phyloP scores from a whole-genome alignment of 108 stramenopile species.

The Nannochloropsis granulata region DNA sequence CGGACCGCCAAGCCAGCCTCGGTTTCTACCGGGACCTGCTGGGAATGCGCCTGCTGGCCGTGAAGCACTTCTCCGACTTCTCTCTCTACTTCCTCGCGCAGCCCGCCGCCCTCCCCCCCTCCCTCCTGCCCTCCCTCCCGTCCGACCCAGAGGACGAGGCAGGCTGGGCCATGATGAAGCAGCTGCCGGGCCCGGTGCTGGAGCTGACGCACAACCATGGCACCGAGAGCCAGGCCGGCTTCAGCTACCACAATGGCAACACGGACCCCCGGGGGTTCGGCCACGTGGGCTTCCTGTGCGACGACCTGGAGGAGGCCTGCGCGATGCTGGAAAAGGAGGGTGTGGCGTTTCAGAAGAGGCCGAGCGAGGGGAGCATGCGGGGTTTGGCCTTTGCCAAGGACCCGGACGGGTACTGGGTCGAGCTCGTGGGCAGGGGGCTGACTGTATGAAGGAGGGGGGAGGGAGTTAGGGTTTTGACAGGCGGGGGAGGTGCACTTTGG shows the following conservation, averaged over 20 bases:
- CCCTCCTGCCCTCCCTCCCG: background rate
- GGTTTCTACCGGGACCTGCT: constrained; percentile 62
- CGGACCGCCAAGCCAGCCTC: constrained; percentile 67
- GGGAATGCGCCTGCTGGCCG: constrained; percentile 55
- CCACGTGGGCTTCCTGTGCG: constrained; percentile 53
- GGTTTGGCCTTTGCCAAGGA: constrained; percentile 56
- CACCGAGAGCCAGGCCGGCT: constrained; percentile 46
- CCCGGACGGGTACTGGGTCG: constrained; percentile 72
- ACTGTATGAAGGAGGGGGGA: background rate
- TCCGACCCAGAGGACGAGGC: constrained; percentile 34
- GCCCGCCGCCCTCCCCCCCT: background rate
- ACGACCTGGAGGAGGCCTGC: constrained; percentile 68
- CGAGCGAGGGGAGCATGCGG: constrained; percentile 60
- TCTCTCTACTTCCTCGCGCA: constrained; percentile 80
- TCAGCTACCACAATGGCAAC: constrained; percentile 68
- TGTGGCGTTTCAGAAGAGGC: constrained; percentile 77
- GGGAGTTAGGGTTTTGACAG: constrained; percentile 21
- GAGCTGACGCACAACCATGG: constrained; percentile 85
- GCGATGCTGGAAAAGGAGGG: constrained; percentile 61
- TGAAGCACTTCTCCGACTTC: constrained; percentile 64
- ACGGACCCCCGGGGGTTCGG: constrained; percentile 69
- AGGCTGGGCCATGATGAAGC: background rate
- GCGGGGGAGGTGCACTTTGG: background rate
- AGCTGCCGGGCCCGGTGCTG: constrained; percentile 17
- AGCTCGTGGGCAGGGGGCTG: constrained; percentile 38